Evolutionary conservation across 2,329 filamentous ascomycete species (phyloP).

Genomic region (Microdochium nivale): DNA sequence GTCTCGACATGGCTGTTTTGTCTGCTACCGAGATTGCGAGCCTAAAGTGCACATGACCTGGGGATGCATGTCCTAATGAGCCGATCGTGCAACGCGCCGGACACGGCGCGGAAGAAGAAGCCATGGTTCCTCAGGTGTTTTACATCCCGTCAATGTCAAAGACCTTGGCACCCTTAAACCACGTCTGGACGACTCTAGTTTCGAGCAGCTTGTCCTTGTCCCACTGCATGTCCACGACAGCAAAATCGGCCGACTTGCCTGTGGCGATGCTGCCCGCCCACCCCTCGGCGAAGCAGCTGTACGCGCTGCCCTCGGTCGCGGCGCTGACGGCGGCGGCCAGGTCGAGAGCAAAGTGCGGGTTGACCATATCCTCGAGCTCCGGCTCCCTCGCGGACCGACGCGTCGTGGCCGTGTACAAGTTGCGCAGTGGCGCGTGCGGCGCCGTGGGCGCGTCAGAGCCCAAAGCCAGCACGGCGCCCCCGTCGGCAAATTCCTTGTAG

Average conservation of each 20-base stretch:
- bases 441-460: conserved; percentile 38
- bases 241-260: conserved; percentile 37
- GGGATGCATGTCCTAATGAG: no score
- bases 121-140: no score
- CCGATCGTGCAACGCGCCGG: no score
- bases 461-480: conserved; percentile 32
- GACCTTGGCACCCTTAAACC: conserved; percentile 28
- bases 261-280: conserved; percentile 32
- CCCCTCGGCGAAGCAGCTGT: conserved; percentile 32
- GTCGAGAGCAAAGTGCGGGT: conserved; percentile 29
- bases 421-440: conserved; percentile 30
- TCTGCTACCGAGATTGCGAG: no score
- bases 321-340: conserved; percentile 30
- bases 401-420: conserved; percentile 37
- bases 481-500: conserved; percentile 49
- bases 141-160: conserved; percentile 9
- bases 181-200: conserved; percentile 29
- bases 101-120: no score
- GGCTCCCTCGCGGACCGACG: conserved; percentile 30
- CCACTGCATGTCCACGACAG: conserved; percentile 33
- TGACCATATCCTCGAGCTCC: conserved; percentile 23
- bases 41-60: no score
- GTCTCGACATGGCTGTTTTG: no score
- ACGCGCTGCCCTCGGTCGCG: conserved; percentile 32
- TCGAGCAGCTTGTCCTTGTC: conserved; percentile 26